Evolutionary conservation across 129 eudicot genomes (phyloP).

Genomic region (Apium graveolens): DNA sequence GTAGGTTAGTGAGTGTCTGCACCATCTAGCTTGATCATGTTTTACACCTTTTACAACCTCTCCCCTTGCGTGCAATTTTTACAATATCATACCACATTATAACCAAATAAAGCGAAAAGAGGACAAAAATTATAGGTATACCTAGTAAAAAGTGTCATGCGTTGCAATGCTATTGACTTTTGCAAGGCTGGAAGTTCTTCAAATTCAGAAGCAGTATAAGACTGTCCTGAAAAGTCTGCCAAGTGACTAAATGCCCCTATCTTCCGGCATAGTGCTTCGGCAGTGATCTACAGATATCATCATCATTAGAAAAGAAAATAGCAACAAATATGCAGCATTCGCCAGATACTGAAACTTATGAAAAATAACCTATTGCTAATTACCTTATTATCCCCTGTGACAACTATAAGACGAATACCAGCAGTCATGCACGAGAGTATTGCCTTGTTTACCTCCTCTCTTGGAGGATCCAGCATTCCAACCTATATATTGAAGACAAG

Average conservation of each 20-base stretch:
- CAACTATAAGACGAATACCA: slow-evolving; percentile 98
- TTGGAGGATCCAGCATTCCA: slow-evolving; percentile 99
- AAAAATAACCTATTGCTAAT: neutral
- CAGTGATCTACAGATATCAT: slow-evolving; percentile 54
- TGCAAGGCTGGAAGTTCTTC: slow-evolving; percentile 81
- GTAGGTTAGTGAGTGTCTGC: neutral
- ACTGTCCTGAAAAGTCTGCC: slow-evolving; percentile 75
- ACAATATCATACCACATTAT: neutral
- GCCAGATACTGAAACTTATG: neutral
- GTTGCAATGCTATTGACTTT: slow-evolving; percentile 72
- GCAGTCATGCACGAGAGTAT: slow-evolving; percentile 97
- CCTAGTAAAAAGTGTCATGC: slow-evolving; percentile 86
- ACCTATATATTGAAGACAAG: slow-evolving; percentile 33
- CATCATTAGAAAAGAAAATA: slow-evolving; percentile 15
- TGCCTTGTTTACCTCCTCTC: slow-evolving; percentile 90
- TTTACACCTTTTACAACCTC: neutral
- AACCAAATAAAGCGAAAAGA: neutral
- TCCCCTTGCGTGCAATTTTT: neutral
- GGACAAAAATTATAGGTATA: slow-evolving; percentile 12
- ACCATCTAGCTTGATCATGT: slow-evolving; percentile 1
- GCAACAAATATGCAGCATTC: neutral
- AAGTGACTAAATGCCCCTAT: slow-evolving; percentile 92
- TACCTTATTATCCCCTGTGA: slow-evolving; percentile 99
- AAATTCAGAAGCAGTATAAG: slow-evolving; percentile 96
- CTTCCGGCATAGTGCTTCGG: slow-evolving; percentile 87